Base-by-base conservation (phyloP, 176 grass and related monocot species). In the Ananas comosus region DNA sequence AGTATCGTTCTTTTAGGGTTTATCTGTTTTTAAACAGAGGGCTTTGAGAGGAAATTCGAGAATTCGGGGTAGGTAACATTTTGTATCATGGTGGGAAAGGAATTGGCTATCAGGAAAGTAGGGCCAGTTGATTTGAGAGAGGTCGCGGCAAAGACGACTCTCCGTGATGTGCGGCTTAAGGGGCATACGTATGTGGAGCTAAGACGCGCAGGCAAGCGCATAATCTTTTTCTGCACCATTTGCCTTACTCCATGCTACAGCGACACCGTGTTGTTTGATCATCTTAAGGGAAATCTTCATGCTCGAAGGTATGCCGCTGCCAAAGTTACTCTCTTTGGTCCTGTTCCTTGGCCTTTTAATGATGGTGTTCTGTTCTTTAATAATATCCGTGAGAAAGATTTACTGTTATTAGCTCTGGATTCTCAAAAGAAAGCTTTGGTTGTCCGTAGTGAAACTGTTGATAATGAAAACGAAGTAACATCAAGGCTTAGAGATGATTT, bases 151-250 rank as follows among this genome's bases (percentile, higher is more conserved):
- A 88, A 88, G 75, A 72, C 90, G 25, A 99, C 95, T 7, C 84
- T 99, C 0, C 66, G 87, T 48, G 85, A 91, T 65, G 95, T 99
- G 68, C 77, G 95, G 72, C 95, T 90, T 68, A 90, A 73, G 5
- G 95, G 95, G 65, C 90, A 94, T 78, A 81, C 77, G 16, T 99
- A 99, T 0, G 95, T 99, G n/a, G 90, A 99, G 71, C 82, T 99
- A 29, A 84, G 95, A 21, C 95, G 75, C 0, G 85, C 48, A 0
- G 95, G 90, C 42, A 93, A 94, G 73, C 90, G 82, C 2, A 69
- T 84, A 66, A 99, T 94, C 77, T 99, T 99, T 90, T 99, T 94
- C 82, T 99, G 95, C 77, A 93, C 95, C 47, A 87, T 99, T 76
- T 99, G 95, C 78, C 89, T 99, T 22, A 99, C 95, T 0, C 87